Evolutionary conservation across 1,284 basidiomycete genomes (phyloP), one percentile per base, ranked within the genome.

Genomic region (Melampsora americana): DNA sequence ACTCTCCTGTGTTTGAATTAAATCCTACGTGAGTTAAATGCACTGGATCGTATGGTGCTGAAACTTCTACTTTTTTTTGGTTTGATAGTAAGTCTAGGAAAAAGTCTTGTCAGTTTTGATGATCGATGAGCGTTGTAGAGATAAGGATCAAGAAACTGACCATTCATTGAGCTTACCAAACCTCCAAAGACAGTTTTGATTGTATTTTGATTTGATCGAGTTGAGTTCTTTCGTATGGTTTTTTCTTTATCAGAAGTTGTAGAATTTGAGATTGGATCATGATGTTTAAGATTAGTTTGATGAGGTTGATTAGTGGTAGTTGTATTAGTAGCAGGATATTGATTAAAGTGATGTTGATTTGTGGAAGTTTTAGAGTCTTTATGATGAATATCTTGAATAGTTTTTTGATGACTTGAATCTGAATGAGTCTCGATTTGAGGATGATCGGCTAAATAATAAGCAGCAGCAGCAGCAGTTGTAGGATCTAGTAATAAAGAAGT

Each of bases 21-120:
- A 98, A 99, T 78, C 96, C 96, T 82, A 99, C 96, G 82, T 99
- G 96, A 0, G 95, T 99, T 79, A 99, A 89, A 85, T 99, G 96
- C 53, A 99, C 95, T n/a, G 96, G 96, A 84, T 99, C 96, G 83
- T 97, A 99, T 0, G 87, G 95, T 1, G 93, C 96, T 79, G 92
- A 95, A 85, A 99, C 99, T 84, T 96, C 93, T 23, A 90, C 90
- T 59, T 92, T 88, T 85, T 93, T 94, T 77, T 88, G 87, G 66
- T 87, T 86, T 78, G 88, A 89, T 82, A 95, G 88, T 79, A 95
- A 88, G 79, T 92, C 92, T 86, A 78, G 18, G 35, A 39, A 20
- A 67, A 35, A n/a, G n/a, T n/a, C n/a, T n/a, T 35, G 35, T 5
- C 5, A 35, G 35, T 35, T 35, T 5, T 3, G 23, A 35, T 39